phyloP scores from a whole-genome alignment of 306 rosid species.

The Pueraria montana region DNA sequence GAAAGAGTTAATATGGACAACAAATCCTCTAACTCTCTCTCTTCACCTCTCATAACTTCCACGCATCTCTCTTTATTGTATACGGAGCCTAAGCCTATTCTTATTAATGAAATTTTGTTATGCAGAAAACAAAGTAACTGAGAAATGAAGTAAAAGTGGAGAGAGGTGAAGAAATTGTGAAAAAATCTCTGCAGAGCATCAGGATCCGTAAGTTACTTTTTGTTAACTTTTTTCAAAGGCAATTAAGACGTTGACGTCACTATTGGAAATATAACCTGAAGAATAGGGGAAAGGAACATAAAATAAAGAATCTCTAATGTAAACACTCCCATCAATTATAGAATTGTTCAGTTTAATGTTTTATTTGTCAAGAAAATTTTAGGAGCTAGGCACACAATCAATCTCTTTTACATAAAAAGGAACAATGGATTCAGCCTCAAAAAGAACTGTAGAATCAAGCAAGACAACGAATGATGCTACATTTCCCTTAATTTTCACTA shows the following conservation, averaged over 20 bases:
- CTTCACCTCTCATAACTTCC: no score
- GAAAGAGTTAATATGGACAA: no score
- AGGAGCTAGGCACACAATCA: background rate
- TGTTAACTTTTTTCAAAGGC: background rate
- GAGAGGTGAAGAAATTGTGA: background rate
- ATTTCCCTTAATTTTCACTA: background rate
- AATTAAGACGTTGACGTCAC: background rate
- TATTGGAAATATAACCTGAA: background rate
- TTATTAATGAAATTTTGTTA: no score
- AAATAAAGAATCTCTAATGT: background rate
- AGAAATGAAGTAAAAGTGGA: background rate
- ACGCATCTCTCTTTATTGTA: no score
- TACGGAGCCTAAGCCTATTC: no score
- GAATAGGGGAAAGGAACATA: background rate
- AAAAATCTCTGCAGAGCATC: background rate
- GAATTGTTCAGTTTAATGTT: background rate
- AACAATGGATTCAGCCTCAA: background rate
- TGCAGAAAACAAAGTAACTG: no score
- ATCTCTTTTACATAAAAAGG: background rate
- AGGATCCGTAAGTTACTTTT: background rate
- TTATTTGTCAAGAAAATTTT: background rate
- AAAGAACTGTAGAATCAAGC: background rate
- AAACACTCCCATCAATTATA: background rate
- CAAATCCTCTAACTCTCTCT: no score
- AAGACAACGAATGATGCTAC: background rate